Evolutionary conservation across 2,329 filamentous ascomycete genomes (phyloP), one percentile per base, ranked within the genome.

Genomic region (Ophiostoma australiae): DNA sequence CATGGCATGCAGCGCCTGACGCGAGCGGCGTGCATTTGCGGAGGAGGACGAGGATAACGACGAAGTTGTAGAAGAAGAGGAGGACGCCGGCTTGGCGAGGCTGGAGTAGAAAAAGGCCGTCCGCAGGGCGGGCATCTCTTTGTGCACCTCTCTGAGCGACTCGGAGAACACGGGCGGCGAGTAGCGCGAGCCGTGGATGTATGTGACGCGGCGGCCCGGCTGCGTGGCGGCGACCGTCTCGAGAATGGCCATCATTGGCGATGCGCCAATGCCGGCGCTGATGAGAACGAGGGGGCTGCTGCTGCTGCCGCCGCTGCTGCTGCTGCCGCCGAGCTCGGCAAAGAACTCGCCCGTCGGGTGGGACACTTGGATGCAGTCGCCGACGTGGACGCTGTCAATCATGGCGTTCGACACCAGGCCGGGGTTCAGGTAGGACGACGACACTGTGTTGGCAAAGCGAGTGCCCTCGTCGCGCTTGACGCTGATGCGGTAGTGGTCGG

Each of bases 371-470:
- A 93, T 77, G 0, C 82, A 76, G 76, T 91, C 89, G 58, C 90
- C 90, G 61, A 85, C 84, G 1, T 84, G 80, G 77, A 88, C 85
- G 23, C 81, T 79, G 74, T 89, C 85, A 76, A 93, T 87, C 48
- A 93, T 81, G 58, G 90, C 80, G 76, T 91, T 92, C 68, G 89
- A 92, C 23, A 93, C 84, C 72, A 88, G 84, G 35, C 91, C 90
- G 0, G 87, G 85, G 75, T 87, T 83, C 27, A 83, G 79, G 74
- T 81, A 79, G 27, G 83, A 81, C 66, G 79, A 78, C 1, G 82
- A 79, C n/a, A 84, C 80, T 2, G 81, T 77, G 67, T 78, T 79
- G 72, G 78, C 76, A 70, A 78, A 78, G 72, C 83, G 80, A 17
- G 87, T 76, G 4, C 87, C 89, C 1, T 81, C 78, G 76, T 92